These are phyloP conservation scores for Syzygium syzygioides DNA, from an alignment of 441 rosid species.

Conservation along the genomic window DNA sequence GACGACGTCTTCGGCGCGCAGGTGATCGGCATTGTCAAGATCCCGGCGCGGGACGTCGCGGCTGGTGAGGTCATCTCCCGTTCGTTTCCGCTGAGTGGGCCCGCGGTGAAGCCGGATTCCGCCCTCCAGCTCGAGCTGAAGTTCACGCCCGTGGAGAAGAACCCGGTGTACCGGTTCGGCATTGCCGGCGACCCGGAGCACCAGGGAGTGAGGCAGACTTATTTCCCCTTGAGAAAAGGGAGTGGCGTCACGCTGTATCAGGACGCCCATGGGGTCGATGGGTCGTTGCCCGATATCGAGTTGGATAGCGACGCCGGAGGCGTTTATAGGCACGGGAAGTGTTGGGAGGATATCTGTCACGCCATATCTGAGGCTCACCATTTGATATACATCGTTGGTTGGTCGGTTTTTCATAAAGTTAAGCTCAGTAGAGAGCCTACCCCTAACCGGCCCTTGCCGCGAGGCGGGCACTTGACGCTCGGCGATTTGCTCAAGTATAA, in stretches of 20 bases:
- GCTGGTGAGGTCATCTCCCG: constrained; percentile 31
- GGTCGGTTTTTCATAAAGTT: constrained; percentile 80
- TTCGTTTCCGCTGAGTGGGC: constrained; percentile 48
- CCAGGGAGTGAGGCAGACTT: constrained; percentile 51
- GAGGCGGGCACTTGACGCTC: constrained; percentile 76
- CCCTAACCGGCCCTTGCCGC: constrained; percentile 51
- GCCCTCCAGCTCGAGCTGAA: constrained; percentile 45
- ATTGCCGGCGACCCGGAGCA: constrained; percentile 62
- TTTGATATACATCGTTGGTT: constrained; percentile 75
- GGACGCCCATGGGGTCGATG: constrained; percentile 70
- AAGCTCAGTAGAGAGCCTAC: constrained; percentile 73
- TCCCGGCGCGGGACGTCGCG: constrained; percentile 40
- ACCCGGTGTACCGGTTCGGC: constrained; percentile 44
- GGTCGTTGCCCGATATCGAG: constrained; percentile 35
- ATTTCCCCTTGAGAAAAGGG: constrained; percentile 82
- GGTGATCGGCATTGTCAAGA: constrained; percentile 47
- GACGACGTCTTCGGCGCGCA: constrained; percentile 76
- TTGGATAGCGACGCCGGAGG: constrained; percentile 33
- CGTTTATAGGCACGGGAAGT: constrained; percentile 39
- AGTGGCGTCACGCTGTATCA: constrained; percentile 59
- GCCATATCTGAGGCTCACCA: constrained; percentile 88
- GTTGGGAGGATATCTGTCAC: constrained; percentile 90
- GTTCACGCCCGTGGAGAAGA: constrained; percentile 58
- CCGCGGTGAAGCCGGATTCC: constrained; percentile 47
- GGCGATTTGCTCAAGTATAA: constrained; percentile 92